phyloP scores from a whole-genome alignment of 2,329 filamentous ascomycete genomes.

The Colletotrichum godetiae region DNA sequence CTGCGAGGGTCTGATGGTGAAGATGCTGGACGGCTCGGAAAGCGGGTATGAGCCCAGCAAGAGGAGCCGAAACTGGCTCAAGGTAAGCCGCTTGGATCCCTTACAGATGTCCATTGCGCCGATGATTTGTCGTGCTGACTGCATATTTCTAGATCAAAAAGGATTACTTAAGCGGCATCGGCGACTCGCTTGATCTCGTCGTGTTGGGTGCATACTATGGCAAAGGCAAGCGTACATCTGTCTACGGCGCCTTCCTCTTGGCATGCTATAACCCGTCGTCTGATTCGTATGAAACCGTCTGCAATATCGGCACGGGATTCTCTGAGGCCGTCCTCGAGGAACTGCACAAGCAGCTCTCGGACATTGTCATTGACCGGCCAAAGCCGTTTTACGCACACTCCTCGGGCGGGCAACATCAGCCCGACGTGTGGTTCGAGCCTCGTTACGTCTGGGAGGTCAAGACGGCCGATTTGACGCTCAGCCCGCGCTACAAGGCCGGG shows the following conservation, averaged over 20 bases:
- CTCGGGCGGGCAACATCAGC: slow-evolving; percentile 87
- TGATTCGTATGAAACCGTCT: slow-evolving; percentile 93
- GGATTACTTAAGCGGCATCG: slow-evolving; percentile 93
- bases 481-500: slow-evolving; percentile 93
- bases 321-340: slow-evolving; percentile 94
- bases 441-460: slow-evolving; percentile 97
- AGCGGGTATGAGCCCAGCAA: slow-evolving; percentile 97
- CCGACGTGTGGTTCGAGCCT: slow-evolving; percentile 98
- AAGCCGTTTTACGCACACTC: slow-evolving; percentile 97
- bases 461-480: slow-evolving; percentile 93
- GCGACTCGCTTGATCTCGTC: slow-evolving; percentile 95
- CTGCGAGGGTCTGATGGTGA: slow-evolving; percentile 98
- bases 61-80: slow-evolving; percentile 97
- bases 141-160: slow-evolving; percentile 81
- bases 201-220: slow-evolving; percentile 95
- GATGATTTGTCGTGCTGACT: slow-evolving; percentile 9
- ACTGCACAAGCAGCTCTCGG: slow-evolving; percentile 79
- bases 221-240: slow-evolving; percentile 93
- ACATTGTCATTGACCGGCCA: slow-evolving; percentile 84
- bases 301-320: slow-evolving; percentile 98
- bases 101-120: not conserved
- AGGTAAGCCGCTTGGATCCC: slow-evolving; percentile 63
- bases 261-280: slow-evolving; percentile 88
- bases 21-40: slow-evolving; percentile 95
- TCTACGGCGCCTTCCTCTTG: slow-evolving; percentile 95